A percentile compares a stretch with the other conserved stretches of the same genome.
These are phyloP conservation scores for Aleurites moluccanus DNA, from an alignment of 441 rosid genomes.

Conservation along the genomic window DNA sequence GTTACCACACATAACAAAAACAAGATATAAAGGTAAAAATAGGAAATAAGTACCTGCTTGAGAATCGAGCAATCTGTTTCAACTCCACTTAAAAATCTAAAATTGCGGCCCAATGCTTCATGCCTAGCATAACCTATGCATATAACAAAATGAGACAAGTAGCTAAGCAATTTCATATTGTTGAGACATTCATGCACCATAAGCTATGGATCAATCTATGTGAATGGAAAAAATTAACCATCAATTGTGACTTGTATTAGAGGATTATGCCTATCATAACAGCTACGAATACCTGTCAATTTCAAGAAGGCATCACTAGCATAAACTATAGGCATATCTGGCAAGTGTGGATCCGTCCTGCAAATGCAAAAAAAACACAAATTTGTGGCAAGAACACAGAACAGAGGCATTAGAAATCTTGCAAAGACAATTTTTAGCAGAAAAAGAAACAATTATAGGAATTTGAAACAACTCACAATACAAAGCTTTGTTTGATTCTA, in stretches of 20 bases:
- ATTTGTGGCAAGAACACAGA: constrained; percentile 23
- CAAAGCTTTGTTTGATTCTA: constrained; percentile 99
- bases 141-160: constrained; percentile 14
- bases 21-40: neutral
- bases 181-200: neutral
- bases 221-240: neutral
- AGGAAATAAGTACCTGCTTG: constrained; percentile 44
- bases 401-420: constrained; percentile 29
- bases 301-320: constrained; percentile 88
- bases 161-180: constrained; percentile 15
- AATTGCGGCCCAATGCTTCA: constrained; percentile 81
- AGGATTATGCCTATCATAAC: neutral
- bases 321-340: constrained; percentile 78
- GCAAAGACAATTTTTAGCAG: constrained; percentile 16
- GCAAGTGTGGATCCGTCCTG: constrained; percentile 75
- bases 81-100: constrained; percentile 62
- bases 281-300: constrained; percentile 60
- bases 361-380: constrained; percentile 25
- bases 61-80: constrained; percentile 62
- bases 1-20: constrained; percentile 4
- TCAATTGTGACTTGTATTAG: neutral
- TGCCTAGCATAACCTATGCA: constrained; percentile 66
- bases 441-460: constrained; percentile 27
- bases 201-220: neutral
- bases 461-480: constrained; percentile 83